phyloP scores from a whole-genome alignment of 73 alveolate species.

The Blepharisma japonicum region DNA sequence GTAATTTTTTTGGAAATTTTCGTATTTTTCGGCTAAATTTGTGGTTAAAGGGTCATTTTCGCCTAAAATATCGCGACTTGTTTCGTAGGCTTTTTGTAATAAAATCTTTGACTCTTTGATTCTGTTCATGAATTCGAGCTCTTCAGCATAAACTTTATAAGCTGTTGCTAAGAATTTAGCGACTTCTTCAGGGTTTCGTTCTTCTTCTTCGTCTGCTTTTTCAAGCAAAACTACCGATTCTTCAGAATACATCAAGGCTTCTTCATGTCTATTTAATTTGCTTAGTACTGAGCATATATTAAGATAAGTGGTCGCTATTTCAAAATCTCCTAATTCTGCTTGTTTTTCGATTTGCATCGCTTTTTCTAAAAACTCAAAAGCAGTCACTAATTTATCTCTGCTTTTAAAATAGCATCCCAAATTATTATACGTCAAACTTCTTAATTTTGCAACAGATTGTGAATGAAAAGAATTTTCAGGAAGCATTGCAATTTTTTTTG shows the following conservation, averaged over 20 bases:
- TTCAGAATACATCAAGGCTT: neutral
- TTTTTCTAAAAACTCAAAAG: neutral
- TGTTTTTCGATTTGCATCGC: neutral
- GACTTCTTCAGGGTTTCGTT: neutral
- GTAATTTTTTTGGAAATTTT: too few species aligned
- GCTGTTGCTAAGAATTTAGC: neutral
- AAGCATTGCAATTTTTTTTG: neutral
- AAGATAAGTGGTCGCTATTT: neutral
- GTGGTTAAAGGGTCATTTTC: neutral
- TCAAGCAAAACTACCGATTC: constrained; percentile 7
- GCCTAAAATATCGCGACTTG: neutral
- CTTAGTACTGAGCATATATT: neutral
- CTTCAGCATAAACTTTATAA: constrained; percentile 7
- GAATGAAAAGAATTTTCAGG: neutral
- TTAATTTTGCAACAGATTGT: neutral
- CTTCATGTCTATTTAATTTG: constrained; percentile 2
- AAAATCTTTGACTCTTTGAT: constrained; percentile 4
- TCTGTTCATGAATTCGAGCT: constrained; percentile 3
- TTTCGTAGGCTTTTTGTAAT: constrained; percentile 7
- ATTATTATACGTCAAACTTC: constrained; percentile 15
- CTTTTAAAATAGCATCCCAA: constrained; percentile 20
- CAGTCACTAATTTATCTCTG: constrained; percentile 8
- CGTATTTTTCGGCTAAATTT: neutral
- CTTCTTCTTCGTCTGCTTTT: constrained; percentile 7
- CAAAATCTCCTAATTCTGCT: neutral